A percentile compares a stretch with the other conserved stretches of the same genome.
These are phyloP conservation scores for Tetradesmus lagerheimii DNA, from an alignment of 139 green algal genomes.

Conservation along the genomic window DNA sequence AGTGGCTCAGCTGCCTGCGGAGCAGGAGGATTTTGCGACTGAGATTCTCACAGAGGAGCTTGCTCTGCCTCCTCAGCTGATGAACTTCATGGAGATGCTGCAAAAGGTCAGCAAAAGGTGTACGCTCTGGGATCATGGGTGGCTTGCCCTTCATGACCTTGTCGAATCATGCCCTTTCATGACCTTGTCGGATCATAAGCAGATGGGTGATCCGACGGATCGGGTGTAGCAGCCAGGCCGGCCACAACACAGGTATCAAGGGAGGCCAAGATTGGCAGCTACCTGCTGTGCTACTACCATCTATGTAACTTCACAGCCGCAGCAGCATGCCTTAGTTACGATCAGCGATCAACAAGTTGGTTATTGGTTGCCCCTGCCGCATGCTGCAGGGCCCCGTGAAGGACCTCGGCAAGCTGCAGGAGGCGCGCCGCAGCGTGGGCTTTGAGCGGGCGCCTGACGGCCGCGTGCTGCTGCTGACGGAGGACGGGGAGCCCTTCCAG, in stretches of 20 bases:
- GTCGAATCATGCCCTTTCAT: too few relatives aligned
- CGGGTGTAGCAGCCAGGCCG: neutral
- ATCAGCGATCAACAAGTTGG: too few relatives aligned
- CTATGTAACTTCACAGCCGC: too few relatives aligned
- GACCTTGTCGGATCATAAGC: too few relatives aligned
- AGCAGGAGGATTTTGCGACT: neutral
- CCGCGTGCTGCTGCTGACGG: conserved; percentile 33
- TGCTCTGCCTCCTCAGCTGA: conserved; percentile 24
- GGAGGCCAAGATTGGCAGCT: neutral
- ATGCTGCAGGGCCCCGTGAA: conserved; percentile 25
- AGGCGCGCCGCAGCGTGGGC: conserved; percentile 25
- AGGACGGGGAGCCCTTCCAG: conserved; percentile 41
- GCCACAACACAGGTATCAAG: too few relatives aligned
- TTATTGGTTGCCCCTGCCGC: too few relatives aligned
- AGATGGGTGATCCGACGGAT: too few relatives aligned
- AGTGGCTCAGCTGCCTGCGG: conserved; percentile 19
- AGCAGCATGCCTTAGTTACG: too few relatives aligned
- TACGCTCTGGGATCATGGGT: too few relatives aligned
- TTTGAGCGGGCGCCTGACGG: conserved; percentile 40
- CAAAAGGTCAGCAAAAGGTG: conserved; percentile 26
- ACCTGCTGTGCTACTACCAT: neutral
- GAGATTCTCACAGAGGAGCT: conserved; percentile 17
- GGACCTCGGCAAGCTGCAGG: conserved; percentile 28
- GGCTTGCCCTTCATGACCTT: too few relatives aligned
- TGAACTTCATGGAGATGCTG: conserved; percentile 39